Conservation (phyloP, 176 grass and related monocot genomes). For the Calamus simplicifolius region DNA sequence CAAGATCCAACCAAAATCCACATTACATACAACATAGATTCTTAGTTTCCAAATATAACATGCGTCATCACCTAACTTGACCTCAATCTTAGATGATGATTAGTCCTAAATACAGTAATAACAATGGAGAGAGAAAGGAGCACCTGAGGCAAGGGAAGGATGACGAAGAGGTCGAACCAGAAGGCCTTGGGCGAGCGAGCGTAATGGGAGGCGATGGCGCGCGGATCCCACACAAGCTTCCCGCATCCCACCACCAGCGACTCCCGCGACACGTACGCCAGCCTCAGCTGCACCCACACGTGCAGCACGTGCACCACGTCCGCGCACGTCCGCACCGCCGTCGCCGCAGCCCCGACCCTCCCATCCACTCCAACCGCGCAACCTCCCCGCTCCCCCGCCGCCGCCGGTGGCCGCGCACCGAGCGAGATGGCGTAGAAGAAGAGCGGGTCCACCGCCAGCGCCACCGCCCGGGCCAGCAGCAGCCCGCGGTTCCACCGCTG, state of each 20-base stretch:
- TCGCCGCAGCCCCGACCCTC: constrained; percentile 41
- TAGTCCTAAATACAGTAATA: too few species aligned
- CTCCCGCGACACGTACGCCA: constrained; percentile 91
- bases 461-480: constrained; percentile 62
- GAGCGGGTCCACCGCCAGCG: constrained; percentile 77
- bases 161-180: constrained; percentile 92
- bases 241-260: constrained; percentile 91
- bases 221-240: constrained; percentile 94
- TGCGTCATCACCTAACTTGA: too few species aligned
- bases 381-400: neutral
- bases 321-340: constrained; percentile 55
- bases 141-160: constrained; percentile 91
- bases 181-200: constrained; percentile 51
- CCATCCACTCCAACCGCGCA: constrained; percentile 37
- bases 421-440: constrained; percentile 93
- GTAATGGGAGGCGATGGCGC: constrained; percentile 74
- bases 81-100: too few species aligned
- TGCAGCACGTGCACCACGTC: constrained; percentile 63
- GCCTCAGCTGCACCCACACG: constrained; percentile 80
- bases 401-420: constrained; percentile 23
- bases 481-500: constrained; percentile 82
- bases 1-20: too few species aligned
- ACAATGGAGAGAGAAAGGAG: too few species aligned
- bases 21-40: too few species aligned
- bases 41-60: too few species aligned